Conservation (phyloP, 371 early-diverging fungal genomes). For the Entomophthora muscae region DNA sequence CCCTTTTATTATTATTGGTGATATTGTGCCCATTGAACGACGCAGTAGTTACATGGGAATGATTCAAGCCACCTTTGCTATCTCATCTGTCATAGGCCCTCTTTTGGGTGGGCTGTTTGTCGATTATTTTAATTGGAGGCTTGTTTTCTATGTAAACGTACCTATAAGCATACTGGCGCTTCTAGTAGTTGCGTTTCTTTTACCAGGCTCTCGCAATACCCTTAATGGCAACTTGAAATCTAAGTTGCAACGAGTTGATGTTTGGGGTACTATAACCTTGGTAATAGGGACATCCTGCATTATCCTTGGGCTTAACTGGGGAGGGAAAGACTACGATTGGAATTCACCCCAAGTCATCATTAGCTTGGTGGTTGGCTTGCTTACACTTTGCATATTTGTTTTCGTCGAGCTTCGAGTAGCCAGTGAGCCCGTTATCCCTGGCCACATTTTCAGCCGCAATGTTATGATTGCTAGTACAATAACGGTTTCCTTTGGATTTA, state of each 20-base stretch:
- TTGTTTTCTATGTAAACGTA: slow-evolving; percentile 26
- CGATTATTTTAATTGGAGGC: slow-evolving; percentile 7
- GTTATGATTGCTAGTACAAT: slow-evolving; percentile 21
- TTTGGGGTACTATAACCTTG: background rate
- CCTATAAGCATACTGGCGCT: slow-evolving; percentile 9
- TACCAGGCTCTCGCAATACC: slow-evolving; percentile 27
- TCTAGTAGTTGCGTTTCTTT: slow-evolving; percentile 20
- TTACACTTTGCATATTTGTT: slow-evolving; percentile 33
- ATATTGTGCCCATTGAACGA: slow-evolving; percentile 38
- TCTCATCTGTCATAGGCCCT: slow-evolving; percentile 19
- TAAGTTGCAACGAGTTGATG: slow-evolving; percentile 18
- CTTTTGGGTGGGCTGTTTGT: slow-evolving; percentile 5
- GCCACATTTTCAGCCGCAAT: slow-evolving; percentile 20
- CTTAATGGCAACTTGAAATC: slow-evolving; percentile 17
- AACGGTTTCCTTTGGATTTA: slow-evolving; percentile 39
- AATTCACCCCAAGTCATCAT: slow-evolving; percentile 24
- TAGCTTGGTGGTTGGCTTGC: slow-evolving; percentile 46
- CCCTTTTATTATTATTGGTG: slow-evolving; percentile 45
- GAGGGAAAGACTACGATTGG: slow-evolving; percentile 40
- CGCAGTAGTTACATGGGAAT: slow-evolving; percentile 43
- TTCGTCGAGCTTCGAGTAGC: slow-evolving; percentile 31
- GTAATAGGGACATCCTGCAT: background rate
- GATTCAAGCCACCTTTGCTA: slow-evolving; percentile 37
- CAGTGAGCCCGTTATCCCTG: slow-evolving; percentile 34
- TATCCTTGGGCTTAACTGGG: slow-evolving; percentile 12